Evolutionary conservation across 2,329 filamentous ascomycete genomes (phyloP).

Genomic region (Didymella sp.): DNA sequence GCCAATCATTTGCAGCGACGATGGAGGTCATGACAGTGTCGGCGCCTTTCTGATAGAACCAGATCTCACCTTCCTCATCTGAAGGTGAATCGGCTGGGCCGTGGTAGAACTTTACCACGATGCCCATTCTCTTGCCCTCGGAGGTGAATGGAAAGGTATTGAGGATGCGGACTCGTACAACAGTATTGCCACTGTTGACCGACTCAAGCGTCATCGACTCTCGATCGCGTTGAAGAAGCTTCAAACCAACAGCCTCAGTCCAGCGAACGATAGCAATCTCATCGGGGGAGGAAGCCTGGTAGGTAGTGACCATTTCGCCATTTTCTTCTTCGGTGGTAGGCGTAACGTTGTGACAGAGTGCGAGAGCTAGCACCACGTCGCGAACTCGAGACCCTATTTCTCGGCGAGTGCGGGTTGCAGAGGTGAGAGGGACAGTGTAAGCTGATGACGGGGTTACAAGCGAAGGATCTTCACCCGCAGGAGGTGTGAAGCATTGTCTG

Average conservation of each 20-base stretch:
- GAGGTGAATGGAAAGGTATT: constrained; percentile 98
- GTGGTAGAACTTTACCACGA: constrained; percentile 82
- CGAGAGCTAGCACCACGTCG: constrained; percentile 89
- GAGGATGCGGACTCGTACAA: constrained; percentile 86
- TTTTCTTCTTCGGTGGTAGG: constrained; percentile 85
- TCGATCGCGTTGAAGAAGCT: constrained; percentile 83
- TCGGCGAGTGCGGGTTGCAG: constrained; percentile 81
- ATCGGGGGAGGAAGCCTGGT: constrained; percentile 96
- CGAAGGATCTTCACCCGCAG: constrained; percentile 38
- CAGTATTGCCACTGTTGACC: constrained; percentile 72
- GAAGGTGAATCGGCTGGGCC: constrained; percentile 51
- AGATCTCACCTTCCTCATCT: constrained; percentile 76
- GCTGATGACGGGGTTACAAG: constrained; percentile 80
- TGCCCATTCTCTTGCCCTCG: constrained; percentile 97
- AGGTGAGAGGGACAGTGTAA: constrained; percentile 65
- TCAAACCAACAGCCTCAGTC: constrained; percentile 90
- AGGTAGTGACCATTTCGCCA: constrained; percentile 78
- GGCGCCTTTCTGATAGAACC: constrained; percentile 98
- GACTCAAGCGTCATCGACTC: constrained; percentile 84
- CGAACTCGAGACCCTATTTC: constrained; percentile 94
- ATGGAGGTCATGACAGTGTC: constrained; percentile 98
- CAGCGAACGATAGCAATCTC: constrained; percentile 98
- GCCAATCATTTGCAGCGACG: constrained; percentile 95
- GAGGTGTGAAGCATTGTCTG: constrained; percentile 75
- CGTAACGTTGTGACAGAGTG: constrained; percentile 96